Evolutionary conservation across 2,329 filamentous ascomycete species (phyloP).

Genomic region (Fusarium proliferatum): DNA sequence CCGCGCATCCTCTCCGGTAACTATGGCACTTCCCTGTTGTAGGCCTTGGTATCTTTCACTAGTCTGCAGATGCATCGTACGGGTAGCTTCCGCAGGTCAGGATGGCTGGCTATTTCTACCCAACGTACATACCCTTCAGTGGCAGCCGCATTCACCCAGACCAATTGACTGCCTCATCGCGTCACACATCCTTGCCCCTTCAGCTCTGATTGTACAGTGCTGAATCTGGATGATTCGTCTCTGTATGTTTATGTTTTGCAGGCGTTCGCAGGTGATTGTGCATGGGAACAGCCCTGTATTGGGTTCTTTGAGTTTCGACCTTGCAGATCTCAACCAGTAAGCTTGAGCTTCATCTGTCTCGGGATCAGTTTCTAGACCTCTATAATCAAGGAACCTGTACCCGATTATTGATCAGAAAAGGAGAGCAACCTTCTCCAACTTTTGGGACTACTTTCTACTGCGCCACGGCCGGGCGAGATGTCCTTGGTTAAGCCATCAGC

Average conservation of each 20-base stretch:
- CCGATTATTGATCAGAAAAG: slow-evolving; percentile 15
- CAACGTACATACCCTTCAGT: slow-evolving; percentile 10
- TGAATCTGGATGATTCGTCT: slow-evolving; percentile 10
- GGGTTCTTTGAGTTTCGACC: slow-evolving; percentile 19
- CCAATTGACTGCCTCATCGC: slow-evolving; percentile 27
- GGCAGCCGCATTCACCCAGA: slow-evolving; percentile 12
- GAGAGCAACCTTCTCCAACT: slow-evolving; percentile 7
- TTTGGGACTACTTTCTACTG: slow-evolving; percentile 12
- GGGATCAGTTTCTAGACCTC: slow-evolving; percentile 9
- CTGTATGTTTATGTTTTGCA: slow-evolving; percentile 18
- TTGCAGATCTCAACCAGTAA: slow-evolving; percentile 15
- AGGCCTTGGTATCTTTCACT: not conserved
- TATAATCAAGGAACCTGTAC: slow-evolving; percentile 11
- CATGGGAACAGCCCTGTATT: slow-evolving; percentile 4
- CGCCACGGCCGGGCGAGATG: slow-evolving; percentile 31
- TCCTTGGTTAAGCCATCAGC: slow-evolving; percentile 29
- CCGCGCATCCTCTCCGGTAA: slow-evolving; percentile 19
- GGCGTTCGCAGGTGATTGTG: slow-evolving; percentile 28
- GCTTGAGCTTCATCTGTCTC: slow-evolving; percentile 6
- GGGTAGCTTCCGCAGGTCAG: slow-evolving; percentile 26
- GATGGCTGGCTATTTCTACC: slow-evolving; percentile 11
- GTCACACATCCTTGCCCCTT: slow-evolving; percentile 20
- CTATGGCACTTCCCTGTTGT: not conserved
- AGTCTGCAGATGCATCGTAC: not conserved
- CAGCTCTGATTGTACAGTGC: slow-evolving; percentile 9